Evolutionary conservation across 108 stramenopile genomes (phyloP).

Genomic region (Cyclotella choctawhatcheeana): DNA sequence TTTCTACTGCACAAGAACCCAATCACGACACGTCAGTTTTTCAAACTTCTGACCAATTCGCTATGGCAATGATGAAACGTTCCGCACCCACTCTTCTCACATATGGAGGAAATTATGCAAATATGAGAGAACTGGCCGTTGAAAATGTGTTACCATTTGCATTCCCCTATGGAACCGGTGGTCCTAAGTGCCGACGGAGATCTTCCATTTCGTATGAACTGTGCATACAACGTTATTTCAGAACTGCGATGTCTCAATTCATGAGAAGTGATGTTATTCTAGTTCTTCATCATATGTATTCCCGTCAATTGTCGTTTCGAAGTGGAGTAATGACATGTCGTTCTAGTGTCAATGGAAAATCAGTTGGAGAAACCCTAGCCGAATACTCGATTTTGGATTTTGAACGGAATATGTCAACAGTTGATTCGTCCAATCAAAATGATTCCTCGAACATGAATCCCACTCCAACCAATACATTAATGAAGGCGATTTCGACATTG

Average conservation of each 20-base stretch:
- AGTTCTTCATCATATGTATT: slow-evolving; percentile 19
- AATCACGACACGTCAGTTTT: slow-evolving; percentile 13
- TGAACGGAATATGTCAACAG: slow-evolving; percentile 8
- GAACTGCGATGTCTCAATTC: slow-evolving; percentile 8
- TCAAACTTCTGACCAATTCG: slow-evolving; percentile 6
- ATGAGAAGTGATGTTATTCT: slow-evolving; percentile 20
- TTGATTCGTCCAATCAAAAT: no score
- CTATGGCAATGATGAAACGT: slow-evolving; percentile 12
- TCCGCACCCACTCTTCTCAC: slow-evolving; percentile 7
- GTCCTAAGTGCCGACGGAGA: slow-evolving; percentile 10
- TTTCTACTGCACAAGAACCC: slow-evolving; percentile 16
- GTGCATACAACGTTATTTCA: slow-evolving; percentile 12
- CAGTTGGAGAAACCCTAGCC: slow-evolving; percentile 11
- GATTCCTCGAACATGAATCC: no score
- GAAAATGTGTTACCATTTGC: slow-evolving; percentile 18
- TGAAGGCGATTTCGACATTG: slow-evolving; percentile 18
- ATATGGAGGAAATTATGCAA: slow-evolving; percentile 14
- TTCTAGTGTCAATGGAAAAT: neutral
- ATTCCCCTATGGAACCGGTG: slow-evolving; percentile 27
- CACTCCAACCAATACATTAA: slow-evolving; percentile 6
- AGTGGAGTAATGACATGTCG: slow-evolving; percentile 10
- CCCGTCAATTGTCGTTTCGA: slow-evolving; percentile 1
- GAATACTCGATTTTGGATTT: slow-evolving; percentile 2
- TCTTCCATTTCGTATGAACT: neutral
- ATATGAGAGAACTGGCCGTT: neutral